phyloP scores from a whole-genome alignment of 2,329 filamentous ascomycete genomes.

The Graphiopsis chlorocephala region DNA sequence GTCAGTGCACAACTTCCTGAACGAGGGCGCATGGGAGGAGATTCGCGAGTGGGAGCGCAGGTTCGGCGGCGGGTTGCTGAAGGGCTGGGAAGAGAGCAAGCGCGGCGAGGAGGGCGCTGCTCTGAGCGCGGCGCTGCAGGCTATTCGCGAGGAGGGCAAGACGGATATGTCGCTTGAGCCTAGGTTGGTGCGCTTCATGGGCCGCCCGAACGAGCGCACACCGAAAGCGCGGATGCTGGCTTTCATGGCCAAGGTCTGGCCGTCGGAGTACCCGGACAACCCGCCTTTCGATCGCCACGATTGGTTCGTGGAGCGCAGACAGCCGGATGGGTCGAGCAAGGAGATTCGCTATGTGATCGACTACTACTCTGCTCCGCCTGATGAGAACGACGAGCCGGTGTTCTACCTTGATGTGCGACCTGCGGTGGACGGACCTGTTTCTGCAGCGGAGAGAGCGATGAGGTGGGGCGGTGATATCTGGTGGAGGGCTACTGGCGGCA shows the following conservation, averaged over 20 bases:
- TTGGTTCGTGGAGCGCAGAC: slow-evolving; percentile 82
- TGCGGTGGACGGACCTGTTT: slow-evolving; percentile 75
- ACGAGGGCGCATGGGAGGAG: slow-evolving; percentile 95
- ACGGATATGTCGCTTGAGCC: slow-evolving; percentile 49
- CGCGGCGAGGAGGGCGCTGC: slow-evolving; percentile 35
- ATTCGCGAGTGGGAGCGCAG: slow-evolving; percentile 91
- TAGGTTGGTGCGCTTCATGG: slow-evolving; percentile 80
- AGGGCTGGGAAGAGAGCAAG: slow-evolving; percentile 34
- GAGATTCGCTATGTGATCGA: slow-evolving; percentile 95
- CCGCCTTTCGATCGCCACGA: slow-evolving; percentile 96
- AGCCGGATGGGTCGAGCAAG: slow-evolving; percentile 62
- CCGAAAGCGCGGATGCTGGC: slow-evolving; percentile 87
- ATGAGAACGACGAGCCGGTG: slow-evolving; percentile 83
- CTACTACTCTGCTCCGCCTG: slow-evolving; percentile 83
- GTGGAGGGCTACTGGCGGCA: slow-evolving; percentile 81
- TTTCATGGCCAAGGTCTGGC: slow-evolving; percentile 74
- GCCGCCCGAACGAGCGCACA: slow-evolving; percentile 82
- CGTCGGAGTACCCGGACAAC: slow-evolving; percentile 71
- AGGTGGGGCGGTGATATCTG: slow-evolving; percentile 92
- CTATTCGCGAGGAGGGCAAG: slow-evolving; percentile 27
- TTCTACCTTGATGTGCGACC: slow-evolving; percentile 95
- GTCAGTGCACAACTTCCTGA: slow-evolving; percentile 94
- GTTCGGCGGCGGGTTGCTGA: slow-evolving; percentile 70
- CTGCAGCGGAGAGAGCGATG: slow-evolving; percentile 76
- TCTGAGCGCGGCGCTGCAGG: slow-evolving; percentile 25